Evolutionary conservation across 2,329 filamentous ascomycete species (phyloP).

Genomic region (Clarireedia homoeocarpa): DNA sequence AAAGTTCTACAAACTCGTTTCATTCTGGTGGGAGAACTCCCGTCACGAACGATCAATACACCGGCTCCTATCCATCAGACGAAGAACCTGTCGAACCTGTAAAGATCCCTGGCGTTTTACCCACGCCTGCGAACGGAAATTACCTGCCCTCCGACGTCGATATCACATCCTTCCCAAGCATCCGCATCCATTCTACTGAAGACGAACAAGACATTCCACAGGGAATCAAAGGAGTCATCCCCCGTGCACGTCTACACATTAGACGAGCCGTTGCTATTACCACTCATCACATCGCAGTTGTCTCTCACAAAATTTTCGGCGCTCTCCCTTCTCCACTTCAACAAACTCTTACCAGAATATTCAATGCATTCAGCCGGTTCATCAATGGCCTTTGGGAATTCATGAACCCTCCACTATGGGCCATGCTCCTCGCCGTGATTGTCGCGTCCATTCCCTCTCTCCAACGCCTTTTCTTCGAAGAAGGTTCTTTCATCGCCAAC

Average conservation of each 20-base stretch:
- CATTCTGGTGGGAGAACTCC: conserved; percentile 29
- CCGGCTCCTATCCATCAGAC: conserved; percentile 32
- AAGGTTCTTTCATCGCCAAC: conserved; percentile 85
- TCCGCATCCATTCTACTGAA: conserved; percentile 31
- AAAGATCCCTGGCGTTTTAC: conserved; percentile 19
- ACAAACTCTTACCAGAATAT: conserved; percentile 37
- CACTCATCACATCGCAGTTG: conserved; percentile 11
- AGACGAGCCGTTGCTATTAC: conserved; percentile 18
- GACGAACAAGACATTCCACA: conserved; percentile 29
- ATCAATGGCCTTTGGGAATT: conserved; percentile 73
- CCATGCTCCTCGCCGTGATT: conserved; percentile 85
- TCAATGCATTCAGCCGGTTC: conserved; percentile 40
- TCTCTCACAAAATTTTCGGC: conserved; percentile 32
- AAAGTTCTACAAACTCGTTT: conserved; percentile 22
- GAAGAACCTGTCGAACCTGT: conserved; percentile 35
- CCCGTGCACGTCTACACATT: conserved; percentile 31
- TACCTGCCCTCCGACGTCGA: conserved; percentile 27
- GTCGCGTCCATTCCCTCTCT: conserved; percentile 81
- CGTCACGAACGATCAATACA: conserved; percentile 24
- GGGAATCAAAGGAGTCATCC: conserved; percentile 36
- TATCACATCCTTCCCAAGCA: conserved; percentile 56
- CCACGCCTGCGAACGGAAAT: conserved; percentile 22
- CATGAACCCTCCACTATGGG: conserved; percentile 98
- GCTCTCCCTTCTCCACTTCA: conserved; percentile 46
- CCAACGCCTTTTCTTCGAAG: conserved; percentile 78